phyloP scores from a whole-genome alignment of 2,329 filamentous ascomycete species.

The Fusarium nodosum region DNA sequence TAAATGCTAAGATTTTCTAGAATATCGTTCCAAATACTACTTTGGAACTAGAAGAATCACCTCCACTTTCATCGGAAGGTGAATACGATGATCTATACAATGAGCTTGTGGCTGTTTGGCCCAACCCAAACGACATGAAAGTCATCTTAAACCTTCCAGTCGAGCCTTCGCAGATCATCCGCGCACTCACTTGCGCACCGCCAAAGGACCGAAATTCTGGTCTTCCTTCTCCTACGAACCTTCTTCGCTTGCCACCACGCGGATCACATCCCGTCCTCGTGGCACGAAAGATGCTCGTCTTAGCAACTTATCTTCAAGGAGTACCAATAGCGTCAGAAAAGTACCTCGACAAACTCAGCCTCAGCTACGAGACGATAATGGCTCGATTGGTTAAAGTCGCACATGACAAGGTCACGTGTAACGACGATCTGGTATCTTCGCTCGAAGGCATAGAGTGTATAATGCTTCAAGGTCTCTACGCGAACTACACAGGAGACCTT shows the following conservation, averaged over 20 bases:
- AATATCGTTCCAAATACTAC: neutral
- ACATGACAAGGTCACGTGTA: slow-evolving; percentile 57
- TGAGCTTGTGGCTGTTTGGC: slow-evolving; percentile 57
- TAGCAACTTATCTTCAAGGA: slow-evolving; percentile 56
- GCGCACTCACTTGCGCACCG: slow-evolving; percentile 53
- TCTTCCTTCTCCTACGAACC: slow-evolving; percentile 43
- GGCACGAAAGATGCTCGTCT: slow-evolving; percentile 57
- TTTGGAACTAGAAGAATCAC: neutral
- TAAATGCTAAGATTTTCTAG: neutral
- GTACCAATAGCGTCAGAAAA: slow-evolving; percentile 28
- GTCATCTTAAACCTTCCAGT: slow-evolving; percentile 53
- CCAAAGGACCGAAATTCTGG: slow-evolving; percentile 29
- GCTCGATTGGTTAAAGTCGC: slow-evolving; percentile 49
- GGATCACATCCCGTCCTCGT: slow-evolving; percentile 58
- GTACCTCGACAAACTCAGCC: slow-evolving; percentile 24
- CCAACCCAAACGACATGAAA: slow-evolving; percentile 55
- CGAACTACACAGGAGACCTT: slow-evolving; percentile 62
- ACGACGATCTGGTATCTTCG: slow-evolving; percentile 61
- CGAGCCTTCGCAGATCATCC: slow-evolving; percentile 52
- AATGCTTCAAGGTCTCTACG: slow-evolving; percentile 62
- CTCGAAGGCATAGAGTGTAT: slow-evolving; percentile 65
- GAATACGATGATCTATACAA: slow-evolving; percentile 46
- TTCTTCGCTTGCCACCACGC: slow-evolving; percentile 49
- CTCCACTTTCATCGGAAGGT: neutral
- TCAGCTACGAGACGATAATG: slow-evolving; percentile 42